Conservation (phyloP, 305 asterid species). For the Fraxinus sp. region DNA sequence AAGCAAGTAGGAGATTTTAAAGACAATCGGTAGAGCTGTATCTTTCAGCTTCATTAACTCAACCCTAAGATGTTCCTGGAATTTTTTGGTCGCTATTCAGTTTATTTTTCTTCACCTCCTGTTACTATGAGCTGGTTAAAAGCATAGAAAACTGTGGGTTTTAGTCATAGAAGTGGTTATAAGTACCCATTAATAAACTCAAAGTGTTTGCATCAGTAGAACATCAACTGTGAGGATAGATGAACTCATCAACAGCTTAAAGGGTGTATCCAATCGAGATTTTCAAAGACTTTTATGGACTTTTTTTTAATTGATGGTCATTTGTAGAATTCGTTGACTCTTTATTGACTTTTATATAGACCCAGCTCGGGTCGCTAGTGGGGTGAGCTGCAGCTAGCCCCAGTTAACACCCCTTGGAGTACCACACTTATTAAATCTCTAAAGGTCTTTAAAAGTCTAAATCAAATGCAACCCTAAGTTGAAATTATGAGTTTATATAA, state of each 20-base stretch:
- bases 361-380: not conserved
- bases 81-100: not conserved
- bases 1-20: not conserved
- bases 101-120: not conserved
- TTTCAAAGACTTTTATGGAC: not conserved
- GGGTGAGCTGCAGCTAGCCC: not conserved
- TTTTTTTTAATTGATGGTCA: not conserved
- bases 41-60: not conserved
- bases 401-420: not conserved
- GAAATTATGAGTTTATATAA: not conserved
- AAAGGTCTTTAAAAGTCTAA: not conserved
- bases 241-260: not conserved
- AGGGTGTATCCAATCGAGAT: not conserved
- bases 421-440: not conserved
- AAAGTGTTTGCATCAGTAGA: not conserved
- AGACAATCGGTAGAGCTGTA: not conserved
- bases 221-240: not conserved
- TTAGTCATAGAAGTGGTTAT: not conserved
- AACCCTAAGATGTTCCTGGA: not conserved
- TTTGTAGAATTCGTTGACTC: not conserved
- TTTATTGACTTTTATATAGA: not conserved
- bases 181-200: not conserved
- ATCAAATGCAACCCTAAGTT: not conserved
- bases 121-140: not conserved
- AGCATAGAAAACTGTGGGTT: not conserved